Percentiles rank a stretch among this genome's conserved stretches.
Conservation (phyloP, 2,329 filamentous ascomycete genomes). For the Epichloe coenophiala region DNA sequence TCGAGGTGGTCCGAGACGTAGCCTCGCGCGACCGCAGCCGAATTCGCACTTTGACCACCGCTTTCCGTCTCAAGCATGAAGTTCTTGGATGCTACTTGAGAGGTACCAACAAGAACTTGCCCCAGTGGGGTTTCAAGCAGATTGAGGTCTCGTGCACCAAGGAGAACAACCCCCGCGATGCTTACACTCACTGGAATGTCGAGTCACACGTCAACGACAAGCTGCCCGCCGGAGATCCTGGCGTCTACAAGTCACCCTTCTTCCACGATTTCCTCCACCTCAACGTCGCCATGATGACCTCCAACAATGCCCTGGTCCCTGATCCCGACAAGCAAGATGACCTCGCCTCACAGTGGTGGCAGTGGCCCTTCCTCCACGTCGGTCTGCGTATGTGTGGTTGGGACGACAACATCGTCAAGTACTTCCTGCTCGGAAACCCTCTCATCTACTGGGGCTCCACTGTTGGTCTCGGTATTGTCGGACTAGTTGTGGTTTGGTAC, state of each 20-base stretch:
- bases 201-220: slow-evolving; percentile 91
- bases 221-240: slow-evolving; percentile 76
- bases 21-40: slow-evolving; percentile 73
- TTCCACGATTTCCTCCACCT: slow-evolving; percentile 94
- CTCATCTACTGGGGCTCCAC: slow-evolving; percentile 93
- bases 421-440: slow-evolving; percentile 95
- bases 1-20: slow-evolving; percentile 85
- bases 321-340: slow-evolving; percentile 99
- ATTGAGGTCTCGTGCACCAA: slow-evolving; percentile 95
- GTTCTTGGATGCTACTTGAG: slow-evolving; percentile 84
- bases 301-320: slow-evolving; percentile 94
- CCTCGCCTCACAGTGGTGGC: slow-evolving; percentile 91
- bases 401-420: slow-evolving; percentile 92
- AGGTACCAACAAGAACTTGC: slow-evolving; percentile 89
- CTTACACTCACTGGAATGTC: slow-evolving; percentile 98
- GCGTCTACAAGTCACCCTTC: slow-evolving; percentile 92
- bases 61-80: slow-evolving; percentile 76
- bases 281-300: slow-evolving; percentile 99
- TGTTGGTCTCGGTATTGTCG: slow-evolving; percentile 60
- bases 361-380: slow-evolving; percentile 93
- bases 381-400: slow-evolving; percentile 97
- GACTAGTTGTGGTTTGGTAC: slow-evolving; percentile 67
- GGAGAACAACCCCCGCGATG: slow-evolving; percentile 79
- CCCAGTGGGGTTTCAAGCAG: slow-evolving; percentile 99
- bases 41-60: slow-evolving; percentile 82